phyloP scores from a whole-genome alignment of 2,329 filamentous ascomycete genomes.

The Phoma sp. region DNA sequence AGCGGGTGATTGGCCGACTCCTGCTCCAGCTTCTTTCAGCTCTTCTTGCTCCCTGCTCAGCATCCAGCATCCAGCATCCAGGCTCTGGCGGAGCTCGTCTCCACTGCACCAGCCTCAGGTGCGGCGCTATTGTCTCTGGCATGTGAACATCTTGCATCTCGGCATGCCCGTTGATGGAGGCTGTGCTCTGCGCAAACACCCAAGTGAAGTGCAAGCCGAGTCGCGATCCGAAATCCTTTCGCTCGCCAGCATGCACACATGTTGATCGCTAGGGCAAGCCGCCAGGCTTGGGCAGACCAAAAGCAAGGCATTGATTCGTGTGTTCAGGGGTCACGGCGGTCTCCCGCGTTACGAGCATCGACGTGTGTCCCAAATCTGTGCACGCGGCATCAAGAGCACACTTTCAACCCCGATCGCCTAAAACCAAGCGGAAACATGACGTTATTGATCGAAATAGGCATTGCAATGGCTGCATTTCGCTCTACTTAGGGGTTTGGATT shows the following conservation, averaged over 20 bases:
- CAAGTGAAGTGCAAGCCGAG: background rate
- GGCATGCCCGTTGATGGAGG: constrained; percentile 15
- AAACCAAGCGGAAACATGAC: constrained; percentile 21
- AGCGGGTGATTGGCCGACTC: constrained; percentile 9
- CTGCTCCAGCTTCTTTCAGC: constrained; percentile 9
- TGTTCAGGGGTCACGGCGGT: constrained; percentile 11
- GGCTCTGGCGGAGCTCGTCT: constrained; percentile 15
- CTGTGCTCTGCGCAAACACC: constrained; percentile 2
- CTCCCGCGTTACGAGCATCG: constrained; percentile 10
- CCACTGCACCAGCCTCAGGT: constrained; percentile 24
- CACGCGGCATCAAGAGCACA: constrained; percentile 15
- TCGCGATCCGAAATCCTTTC: constrained; percentile 11
- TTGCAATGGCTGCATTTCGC: background rate
- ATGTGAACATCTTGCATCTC: constrained; percentile 17
- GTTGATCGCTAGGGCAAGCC: constrained; percentile 4
- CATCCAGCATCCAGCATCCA: constrained; percentile 22
- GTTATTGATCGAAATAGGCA: constrained; percentile 13
- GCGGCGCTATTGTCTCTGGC: constrained; percentile 1
- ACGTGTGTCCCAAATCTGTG: constrained; percentile 10
- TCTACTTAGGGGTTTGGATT: constrained; percentile 4
- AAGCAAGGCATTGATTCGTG: constrained; percentile 18
- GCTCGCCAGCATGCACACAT: constrained; percentile 9
- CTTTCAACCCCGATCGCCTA: constrained; percentile 18
- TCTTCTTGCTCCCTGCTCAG: background rate
- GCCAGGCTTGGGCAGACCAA: constrained; percentile 3